Percentiles rank a stretch among this genome's conserved stretches.
Evolutionary conservation across 2,329 filamentous ascomycete genomes (phyloP).

Genomic region (Verticillium nubilum): DNA sequence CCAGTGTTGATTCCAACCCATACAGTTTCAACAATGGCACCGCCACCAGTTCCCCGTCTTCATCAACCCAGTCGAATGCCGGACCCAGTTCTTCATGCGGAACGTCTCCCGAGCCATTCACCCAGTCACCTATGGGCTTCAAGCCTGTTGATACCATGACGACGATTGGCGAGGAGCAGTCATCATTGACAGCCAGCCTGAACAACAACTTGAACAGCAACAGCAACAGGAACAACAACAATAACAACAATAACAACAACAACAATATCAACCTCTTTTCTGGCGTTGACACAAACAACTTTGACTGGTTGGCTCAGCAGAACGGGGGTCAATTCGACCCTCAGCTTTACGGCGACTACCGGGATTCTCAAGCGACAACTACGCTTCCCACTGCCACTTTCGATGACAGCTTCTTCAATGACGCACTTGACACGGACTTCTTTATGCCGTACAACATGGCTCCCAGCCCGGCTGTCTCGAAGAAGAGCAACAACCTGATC

Average conservation of each 20-base stretch:
- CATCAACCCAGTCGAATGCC: constrained; percentile 54
- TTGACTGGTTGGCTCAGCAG: constrained; percentile 74
- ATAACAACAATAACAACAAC: neutral
- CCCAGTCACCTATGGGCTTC: constrained; percentile 62
- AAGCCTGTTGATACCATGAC: constrained; percentile 59
- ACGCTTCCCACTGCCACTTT: constrained; percentile 65
- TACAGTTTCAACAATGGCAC: constrained; percentile 41
- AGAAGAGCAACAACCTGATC: constrained; percentile 69
- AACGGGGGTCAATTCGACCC: constrained; percentile 87
- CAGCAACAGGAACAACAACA: neutral
- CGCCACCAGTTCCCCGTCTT: constrained; percentile 59
- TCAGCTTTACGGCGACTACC: constrained; percentile 84
- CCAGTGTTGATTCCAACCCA: constrained; percentile 44
- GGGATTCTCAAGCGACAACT: constrained; percentile 83
- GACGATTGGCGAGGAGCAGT: constrained; percentile 62
- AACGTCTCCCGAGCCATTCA: constrained; percentile 71
- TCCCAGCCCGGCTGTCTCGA: constrained; percentile 32
- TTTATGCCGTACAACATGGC: constrained; percentile 72
- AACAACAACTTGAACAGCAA: neutral
- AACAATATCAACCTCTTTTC: constrained; percentile 15
- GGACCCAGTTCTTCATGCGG: constrained; percentile 62
- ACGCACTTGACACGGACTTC: constrained; percentile 79
- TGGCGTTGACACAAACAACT: constrained; percentile 45
- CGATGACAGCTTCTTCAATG: constrained; percentile 63
- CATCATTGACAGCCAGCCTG: constrained; percentile 31